These are phyloP conservation scores for Colletotrichum tropicicola DNA, from an alignment of 2,329 filamentous ascomycete genomes.

Conservation along the genomic window DNA sequence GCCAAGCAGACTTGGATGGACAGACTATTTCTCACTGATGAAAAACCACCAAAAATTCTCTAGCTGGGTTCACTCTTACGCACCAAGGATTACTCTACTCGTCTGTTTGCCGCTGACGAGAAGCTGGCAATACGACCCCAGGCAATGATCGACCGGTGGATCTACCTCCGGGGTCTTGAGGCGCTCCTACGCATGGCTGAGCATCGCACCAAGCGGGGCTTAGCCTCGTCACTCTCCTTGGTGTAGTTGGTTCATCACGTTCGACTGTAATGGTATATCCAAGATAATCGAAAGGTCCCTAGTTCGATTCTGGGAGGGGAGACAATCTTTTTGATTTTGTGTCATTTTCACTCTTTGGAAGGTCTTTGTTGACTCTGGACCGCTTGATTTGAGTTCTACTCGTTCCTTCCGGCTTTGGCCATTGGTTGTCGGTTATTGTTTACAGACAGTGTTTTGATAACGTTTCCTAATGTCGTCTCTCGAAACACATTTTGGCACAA, in stretches of 20 bases:
- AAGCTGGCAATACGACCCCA: too few relatives aligned
- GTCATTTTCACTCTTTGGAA: background rate
- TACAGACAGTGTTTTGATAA: too few relatives aligned
- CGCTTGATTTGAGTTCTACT: background rate
- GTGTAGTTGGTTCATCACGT: slow-evolving; percentile 30
- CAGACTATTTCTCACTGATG: too few relatives aligned
- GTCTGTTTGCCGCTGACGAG: too few relatives aligned
- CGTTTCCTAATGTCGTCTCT: too few relatives aligned
- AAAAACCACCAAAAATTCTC: too few relatives aligned
- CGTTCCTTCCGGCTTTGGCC: too few relatives aligned
- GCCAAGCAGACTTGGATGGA: too few relatives aligned
- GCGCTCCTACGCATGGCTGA: accelerated
- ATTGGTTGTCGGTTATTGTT: background rate
- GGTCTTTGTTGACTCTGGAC: background rate
- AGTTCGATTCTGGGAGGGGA: slow-evolving; percentile 28
- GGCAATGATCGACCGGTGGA: background rate
- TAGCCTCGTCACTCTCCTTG: slow-evolving; percentile 20
- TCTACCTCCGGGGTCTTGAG: accelerated
- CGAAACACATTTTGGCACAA: too few relatives aligned
- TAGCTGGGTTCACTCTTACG: too few relatives aligned
- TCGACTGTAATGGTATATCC: slow-evolving; percentile 25
- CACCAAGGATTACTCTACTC: too few relatives aligned
- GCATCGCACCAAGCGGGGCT: slow-evolving; percentile 4
- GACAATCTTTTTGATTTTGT: background rate
- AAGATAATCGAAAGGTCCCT: slow-evolving; percentile 26